These are phyloP conservation scores for Bipolaris oryzae DNA, from an alignment of 2,329 filamentous ascomycete genomes.

Conservation along the genomic window DNA sequence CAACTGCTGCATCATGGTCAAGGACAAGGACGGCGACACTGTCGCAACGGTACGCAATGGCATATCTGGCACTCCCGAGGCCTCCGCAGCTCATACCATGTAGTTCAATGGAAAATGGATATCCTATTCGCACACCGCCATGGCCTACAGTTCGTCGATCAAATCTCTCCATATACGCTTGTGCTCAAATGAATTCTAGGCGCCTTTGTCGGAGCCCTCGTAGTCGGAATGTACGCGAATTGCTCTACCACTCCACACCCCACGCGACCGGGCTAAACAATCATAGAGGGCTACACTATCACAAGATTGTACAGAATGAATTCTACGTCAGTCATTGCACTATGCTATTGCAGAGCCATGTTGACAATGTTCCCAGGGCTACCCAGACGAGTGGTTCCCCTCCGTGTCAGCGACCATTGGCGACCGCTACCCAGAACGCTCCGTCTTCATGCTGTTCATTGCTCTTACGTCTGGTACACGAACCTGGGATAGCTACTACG, in stretches of 20 bases:
- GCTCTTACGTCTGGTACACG: conserved; percentile 82
- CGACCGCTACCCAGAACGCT: conserved; percentile 94
- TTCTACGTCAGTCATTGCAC: conserved; percentile 65
- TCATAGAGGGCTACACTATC: conserved; percentile 77
- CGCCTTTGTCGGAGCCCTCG: conserved; percentile 84
- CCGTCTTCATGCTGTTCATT: conserved; percentile 97
- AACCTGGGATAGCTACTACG: not conserved
- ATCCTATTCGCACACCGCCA: conserved; percentile 81
- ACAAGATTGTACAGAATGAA: conserved; percentile 98
- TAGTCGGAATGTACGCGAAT: conserved; percentile 67
- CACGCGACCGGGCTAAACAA: conserved; percentile 29
- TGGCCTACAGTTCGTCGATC: conserved; percentile 72
- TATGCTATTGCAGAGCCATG: not conserved
- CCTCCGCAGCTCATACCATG: conserved; percentile 38
- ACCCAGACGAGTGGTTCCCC: conserved; percentile 91
- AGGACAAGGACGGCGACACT: conserved; percentile 67
- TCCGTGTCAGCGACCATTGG: conserved; percentile 97
- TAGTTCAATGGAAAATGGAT: conserved; percentile 87
- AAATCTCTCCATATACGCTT: not conserved
- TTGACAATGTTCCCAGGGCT: conserved; percentile 43
- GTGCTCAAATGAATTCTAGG: conserved; percentile 53
- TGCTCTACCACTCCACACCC: conserved; percentile 6
- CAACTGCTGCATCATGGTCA: conserved; percentile 57
- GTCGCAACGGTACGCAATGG: conserved; percentile 60
- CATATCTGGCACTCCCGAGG: conserved; percentile 28